Evolutionary conservation across 2,329 filamentous ascomycete species (phyloP).

Genomic region (Xylogone sp.): DNA sequence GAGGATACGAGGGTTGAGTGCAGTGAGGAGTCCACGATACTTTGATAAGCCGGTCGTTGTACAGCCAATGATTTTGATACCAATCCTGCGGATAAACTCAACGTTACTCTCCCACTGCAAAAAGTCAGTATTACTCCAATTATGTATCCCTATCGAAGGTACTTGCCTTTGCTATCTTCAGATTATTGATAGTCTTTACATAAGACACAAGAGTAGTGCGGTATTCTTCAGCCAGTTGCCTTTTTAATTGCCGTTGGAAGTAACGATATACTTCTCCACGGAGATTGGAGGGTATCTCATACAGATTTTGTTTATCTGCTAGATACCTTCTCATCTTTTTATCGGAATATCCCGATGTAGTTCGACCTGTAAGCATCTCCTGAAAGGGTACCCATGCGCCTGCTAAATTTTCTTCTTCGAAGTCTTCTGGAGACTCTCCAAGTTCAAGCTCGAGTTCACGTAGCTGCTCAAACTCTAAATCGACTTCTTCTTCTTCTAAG

Average conservation of each 20-base stretch:
- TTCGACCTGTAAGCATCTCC: conserved; percentile 20
- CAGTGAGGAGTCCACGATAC: conserved; percentile 58
- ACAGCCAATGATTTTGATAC: conserved; percentile 31
- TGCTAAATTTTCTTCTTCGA: conserved; percentile 16
- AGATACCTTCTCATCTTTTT: conserved; percentile 16
- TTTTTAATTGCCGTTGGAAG: conserved; percentile 20
- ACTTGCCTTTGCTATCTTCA: conserved; percentile 8
- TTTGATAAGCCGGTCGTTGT: conserved; percentile 70
- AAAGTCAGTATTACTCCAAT: conserved; percentile 2
- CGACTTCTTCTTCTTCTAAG: conserved; percentile 22
- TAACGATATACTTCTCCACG: conserved; percentile 28
- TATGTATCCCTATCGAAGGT: not conserved
- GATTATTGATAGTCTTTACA: not conserved
- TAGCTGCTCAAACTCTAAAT: conserved; percentile 23
- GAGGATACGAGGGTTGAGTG: conserved; percentile 56
- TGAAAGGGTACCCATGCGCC: conserved; percentile 21
- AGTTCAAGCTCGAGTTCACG: conserved; percentile 19
- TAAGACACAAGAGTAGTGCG: conserved; percentile 15
- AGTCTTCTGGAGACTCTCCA: conserved; percentile 10
- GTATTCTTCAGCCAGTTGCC: conserved; percentile 13
- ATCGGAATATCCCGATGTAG: conserved; percentile 5
- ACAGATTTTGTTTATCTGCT: conserved; percentile 14
- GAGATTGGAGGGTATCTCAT: conserved; percentile 17
- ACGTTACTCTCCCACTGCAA: conserved; percentile 18
- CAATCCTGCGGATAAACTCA: conserved; percentile 58